phyloP scores from a whole-genome alignment of 163 green algal genomes.

The Chlamydomonas reinhardtii region DNA sequence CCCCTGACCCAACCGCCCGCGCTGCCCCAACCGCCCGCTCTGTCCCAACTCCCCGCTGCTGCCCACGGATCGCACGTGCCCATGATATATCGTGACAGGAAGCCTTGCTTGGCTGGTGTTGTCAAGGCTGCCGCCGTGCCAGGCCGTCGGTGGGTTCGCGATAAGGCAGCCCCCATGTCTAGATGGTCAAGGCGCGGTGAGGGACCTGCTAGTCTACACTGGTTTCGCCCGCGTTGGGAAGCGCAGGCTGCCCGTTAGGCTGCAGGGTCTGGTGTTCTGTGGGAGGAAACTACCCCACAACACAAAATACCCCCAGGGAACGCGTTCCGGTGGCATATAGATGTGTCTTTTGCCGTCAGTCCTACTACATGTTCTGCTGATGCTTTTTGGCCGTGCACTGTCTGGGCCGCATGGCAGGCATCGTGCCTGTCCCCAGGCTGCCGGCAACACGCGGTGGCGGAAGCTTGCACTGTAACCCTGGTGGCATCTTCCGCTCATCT shows the following conservation, averaged over 20 bases:
- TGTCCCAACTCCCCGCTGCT: too few species aligned
- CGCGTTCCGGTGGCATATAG: too few species aligned
- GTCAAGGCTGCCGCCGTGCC: constrained; percentile 17
- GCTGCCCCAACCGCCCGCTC: too few species aligned
- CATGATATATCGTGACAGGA: too few species aligned
- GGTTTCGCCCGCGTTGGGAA: constrained; percentile 21
- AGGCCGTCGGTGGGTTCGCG: constrained; percentile 16
- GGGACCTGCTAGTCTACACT: constrained; percentile 31
- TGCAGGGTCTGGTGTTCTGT: constrained; percentile 27
- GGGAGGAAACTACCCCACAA: too few species aligned
- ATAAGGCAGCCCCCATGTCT: constrained; percentile 29
- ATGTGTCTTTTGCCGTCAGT: too few species aligned
- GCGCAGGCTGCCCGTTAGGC: constrained; percentile 22
- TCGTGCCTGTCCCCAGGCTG: constrained; percentile 26
- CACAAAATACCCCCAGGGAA: too few species aligned
- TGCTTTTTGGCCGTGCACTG: constrained; percentile 17
- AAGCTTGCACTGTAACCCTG: constrained; percentile 34
- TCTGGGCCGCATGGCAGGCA: constrained; percentile 20
- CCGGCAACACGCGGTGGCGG: constrained; percentile 11
- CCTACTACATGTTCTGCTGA: constrained; percentile 26
- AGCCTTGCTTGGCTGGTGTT: constrained; percentile 23
- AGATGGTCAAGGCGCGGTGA: constrained; percentile 19
- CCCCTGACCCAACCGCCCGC: too few species aligned
- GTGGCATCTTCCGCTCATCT: too few species aligned
- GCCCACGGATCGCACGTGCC: too few species aligned